phyloP scores from a whole-genome alignment of 768 basidiomycete species.

The Lenzites betulinus region DNA sequence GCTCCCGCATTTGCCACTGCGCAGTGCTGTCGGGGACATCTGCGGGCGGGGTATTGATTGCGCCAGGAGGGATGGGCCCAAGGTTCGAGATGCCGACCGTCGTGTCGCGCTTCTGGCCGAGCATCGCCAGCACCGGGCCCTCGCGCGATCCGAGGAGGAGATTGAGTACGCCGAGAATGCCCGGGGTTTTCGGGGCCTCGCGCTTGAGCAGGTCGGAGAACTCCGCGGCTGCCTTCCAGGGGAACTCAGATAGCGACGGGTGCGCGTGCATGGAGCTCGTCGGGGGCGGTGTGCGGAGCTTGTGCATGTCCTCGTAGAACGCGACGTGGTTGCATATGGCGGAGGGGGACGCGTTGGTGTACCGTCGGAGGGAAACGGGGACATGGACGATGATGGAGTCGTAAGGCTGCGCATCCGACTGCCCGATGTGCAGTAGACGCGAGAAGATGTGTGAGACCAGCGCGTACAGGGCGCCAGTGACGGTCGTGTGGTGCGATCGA shows the following conservation, averaged over 20 bases:
- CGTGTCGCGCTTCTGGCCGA: constrained; percentile 36
- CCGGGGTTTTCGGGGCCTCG: constrained; percentile 22
- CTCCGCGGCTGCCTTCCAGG: constrained; percentile 35
- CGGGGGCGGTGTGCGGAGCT: constrained; percentile 16
- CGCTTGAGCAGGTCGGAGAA: constrained; percentile 31
- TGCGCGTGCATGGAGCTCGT: neutral
- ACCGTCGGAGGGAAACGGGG: constrained; percentile 37
- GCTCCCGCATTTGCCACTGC: constrained; percentile 23
- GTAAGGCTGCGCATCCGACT: neutral
- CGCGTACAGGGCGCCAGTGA: constrained; percentile 36
- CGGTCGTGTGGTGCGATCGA: constrained; percentile 34
- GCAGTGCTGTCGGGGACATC: neutral
- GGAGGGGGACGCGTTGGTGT: constrained; percentile 30
- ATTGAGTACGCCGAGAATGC: constrained; percentile 37
- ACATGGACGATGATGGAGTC: constrained; percentile 21
- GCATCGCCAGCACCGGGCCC: constrained; percentile 30
- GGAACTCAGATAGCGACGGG: constrained; percentile 4
- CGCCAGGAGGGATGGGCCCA: constrained; percentile 36
- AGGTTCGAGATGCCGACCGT: constrained; percentile 43
- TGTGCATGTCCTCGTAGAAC: constrained; percentile 24
- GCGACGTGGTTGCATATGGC: constrained; percentile 41
- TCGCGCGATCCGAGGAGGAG: constrained; percentile 37
- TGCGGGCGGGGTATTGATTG: neutral
- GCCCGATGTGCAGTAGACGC: constrained; percentile 21
- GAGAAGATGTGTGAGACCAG: constrained; percentile 34